Evolutionary conservation across 164 flowering plant species (phyloP), one percentile per base, ranked within the genome.

Genomic region (Magnolia officinalis): DNA sequence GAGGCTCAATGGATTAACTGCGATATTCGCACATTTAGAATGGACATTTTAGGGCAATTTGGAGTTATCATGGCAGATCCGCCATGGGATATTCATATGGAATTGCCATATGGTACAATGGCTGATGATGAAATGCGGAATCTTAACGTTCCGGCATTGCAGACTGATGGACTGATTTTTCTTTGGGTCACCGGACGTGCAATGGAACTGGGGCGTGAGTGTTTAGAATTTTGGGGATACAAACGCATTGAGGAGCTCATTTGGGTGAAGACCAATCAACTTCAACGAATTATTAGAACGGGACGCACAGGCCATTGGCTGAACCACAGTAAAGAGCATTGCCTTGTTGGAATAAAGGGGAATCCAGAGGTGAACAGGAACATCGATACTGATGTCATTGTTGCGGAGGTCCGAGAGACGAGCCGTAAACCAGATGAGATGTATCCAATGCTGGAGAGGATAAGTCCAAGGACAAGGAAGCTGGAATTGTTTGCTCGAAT

Each of bases 61-160:
- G 99, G 99, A 75, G 97, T 96, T 66, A 94, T 96, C 70, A 96
- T 96, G 99, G 99, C 98, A n/a, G 98, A 96, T 84, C 99, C 99
- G 73, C 99, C 99, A 10, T 94, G 97, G 98, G 99, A 96, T 75
- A 96, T 96, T 86, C 98, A 96, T 80, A 96, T 96, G 99, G 99
- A 96, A 78, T 83, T 96, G 82, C 99, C 99, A 61, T 96, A 96
- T 82, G 99, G 98, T 67, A 96, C 99, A 52, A 96, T 96, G 99
- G 96, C 95, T 76, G 99, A 96, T 89, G 98, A 96, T 80, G 99
- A 96, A 82, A 96, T 96, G 99, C 91, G 95, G 26, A 94, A 82
- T 81, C 95, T 94, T 67, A 94, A 96, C 85, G 98, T 96, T 76
- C 98, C 97, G 76, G 96, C 96, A 50, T 78, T 96, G 75, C 99